phyloP scores from a whole-genome alignment of 2,329 filamentous ascomycete species.

The Cryphonectria naterciae region DNA sequence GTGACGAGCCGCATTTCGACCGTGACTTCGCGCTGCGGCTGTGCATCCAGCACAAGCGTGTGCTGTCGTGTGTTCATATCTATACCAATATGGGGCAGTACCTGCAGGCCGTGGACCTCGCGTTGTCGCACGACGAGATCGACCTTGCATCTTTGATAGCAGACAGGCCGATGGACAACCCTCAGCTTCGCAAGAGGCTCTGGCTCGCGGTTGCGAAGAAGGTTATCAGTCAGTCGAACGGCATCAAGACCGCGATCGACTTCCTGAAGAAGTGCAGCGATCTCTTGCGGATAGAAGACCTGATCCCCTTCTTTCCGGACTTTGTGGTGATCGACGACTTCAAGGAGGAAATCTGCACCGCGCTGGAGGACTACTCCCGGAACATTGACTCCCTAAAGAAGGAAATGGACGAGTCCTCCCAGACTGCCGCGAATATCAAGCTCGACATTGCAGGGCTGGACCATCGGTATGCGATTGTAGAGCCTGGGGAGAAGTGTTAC shows the following conservation, averaged over 20 bases:
- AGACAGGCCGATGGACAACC: constrained; percentile 79
- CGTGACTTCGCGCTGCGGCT: constrained; percentile 94
- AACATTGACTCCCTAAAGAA: constrained; percentile 86
- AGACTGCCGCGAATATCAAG: constrained; percentile 89
- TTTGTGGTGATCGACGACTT: constrained; percentile 99
- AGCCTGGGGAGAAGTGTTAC: constrained; percentile 93
- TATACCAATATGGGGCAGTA: constrained; percentile 97
- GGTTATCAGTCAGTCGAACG: constrained; percentile 83
- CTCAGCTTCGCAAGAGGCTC: constrained; percentile 83
- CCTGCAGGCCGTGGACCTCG: constrained; percentile 88
- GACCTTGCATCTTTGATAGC: constrained; percentile 89
- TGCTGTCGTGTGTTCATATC: constrained; percentile 94
- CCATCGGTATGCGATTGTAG: constrained; percentile 91
- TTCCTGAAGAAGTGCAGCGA: constrained; percentile 86
- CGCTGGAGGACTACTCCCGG: constrained; percentile 89
- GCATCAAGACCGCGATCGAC: constrained; percentile 91
- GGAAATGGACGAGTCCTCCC: constrained; percentile 94
- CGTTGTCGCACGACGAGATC: constrained; percentile 85
- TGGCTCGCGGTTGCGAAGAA: constrained; percentile 96
- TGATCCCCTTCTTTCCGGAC: constrained; percentile 98
- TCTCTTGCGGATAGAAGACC: constrained; percentile 88
- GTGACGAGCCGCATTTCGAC: constrained; percentile 84
- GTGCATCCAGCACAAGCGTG: constrained; percentile 91
- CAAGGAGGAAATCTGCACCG: constrained; percentile 95
- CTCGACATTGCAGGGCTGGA: constrained; percentile 85